Base-by-base conservation (phyloP, 2,329 filamentous ascomycete genomes). In the Cladosporium sp. region DNA sequence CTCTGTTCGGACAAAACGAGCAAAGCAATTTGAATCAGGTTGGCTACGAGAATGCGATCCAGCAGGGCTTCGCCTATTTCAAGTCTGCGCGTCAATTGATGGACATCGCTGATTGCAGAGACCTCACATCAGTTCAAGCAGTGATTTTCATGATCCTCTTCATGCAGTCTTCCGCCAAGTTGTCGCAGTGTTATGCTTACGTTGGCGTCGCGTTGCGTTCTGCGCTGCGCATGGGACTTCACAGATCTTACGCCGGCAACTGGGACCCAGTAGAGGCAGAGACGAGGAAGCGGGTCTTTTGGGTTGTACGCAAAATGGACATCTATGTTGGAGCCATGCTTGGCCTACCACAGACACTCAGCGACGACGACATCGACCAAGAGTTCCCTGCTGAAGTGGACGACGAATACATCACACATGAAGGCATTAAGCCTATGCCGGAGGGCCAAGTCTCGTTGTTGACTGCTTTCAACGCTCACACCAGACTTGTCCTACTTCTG, bases 391-490 rank as follows among this genome's bases (percentile, higher is more conserved):
- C 76, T 11, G 81, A 82, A 68, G 76, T 83, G 8, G 82, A 84
- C 66, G 82, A 84, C 64, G 81, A 83, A 64, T 83, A 80, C 70
- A 81, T 84, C 62, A 84, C 81, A 5, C 78, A 80, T 66, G 78
- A 78, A 28, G 80, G 79, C 50, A 81, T 80, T n/a, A 70, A 80
- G 60, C 80, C 84, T 2, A 85, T 86, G 80, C 86, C 86, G 3
- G 75, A 83, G 33, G 83, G 84, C 50, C 77, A 78, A 26, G 82
- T 85, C 2, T 83, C 86, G 4, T 71, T 88, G n/a, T 84, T 88
- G 78, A 81, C 82, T 28, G 87, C 84, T 18, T 83, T 84, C 68
- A 89, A 88, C 72, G 84, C 85, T 1, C 86, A 89, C 68, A 86
- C 84, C 4, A 80, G 80, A 53, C 79, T 89, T 26, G 82, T 86